Conservation (phyloP, 441 rosid species). For the Manihot esculenta region DNA sequence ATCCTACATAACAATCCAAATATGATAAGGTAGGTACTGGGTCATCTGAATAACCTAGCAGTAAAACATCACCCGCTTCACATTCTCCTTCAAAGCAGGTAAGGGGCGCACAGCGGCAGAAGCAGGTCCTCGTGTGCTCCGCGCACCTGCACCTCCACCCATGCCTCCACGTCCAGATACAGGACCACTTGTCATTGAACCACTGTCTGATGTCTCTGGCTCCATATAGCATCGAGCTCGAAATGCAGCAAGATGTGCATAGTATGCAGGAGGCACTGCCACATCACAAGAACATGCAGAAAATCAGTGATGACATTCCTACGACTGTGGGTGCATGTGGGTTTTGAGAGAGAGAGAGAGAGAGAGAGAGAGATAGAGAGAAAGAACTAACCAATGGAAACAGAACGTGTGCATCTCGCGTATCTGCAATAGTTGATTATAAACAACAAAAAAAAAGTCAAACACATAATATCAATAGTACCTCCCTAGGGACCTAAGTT, state of each 20-base stretch:
- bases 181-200: constrained; percentile 80
- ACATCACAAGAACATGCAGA: not conserved
- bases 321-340: not conserved
- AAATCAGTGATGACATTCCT: not conserved
- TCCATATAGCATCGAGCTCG: constrained; percentile 97
- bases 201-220: constrained; percentile 97
- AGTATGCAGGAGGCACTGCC: constrained; percentile 94
- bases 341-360: not conserved
- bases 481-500: not conserved
- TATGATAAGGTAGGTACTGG: not conserved
- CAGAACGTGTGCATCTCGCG: constrained; percentile 94
- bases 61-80: constrained; percentile 87
- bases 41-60: constrained; percentile 40
- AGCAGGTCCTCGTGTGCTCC: constrained; percentile 64
- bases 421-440: constrained; percentile 50
- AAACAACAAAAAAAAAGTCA: not conserved
- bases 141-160: constrained; percentile 44
- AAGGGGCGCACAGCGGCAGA: constrained; percentile 55
- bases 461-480: too few relatives aligned
- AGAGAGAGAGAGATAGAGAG: not conserved
- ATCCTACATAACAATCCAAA: not conserved
- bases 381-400: constrained; percentile 70
- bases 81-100: constrained; percentile 90
- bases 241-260: constrained; percentile 97
- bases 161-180: constrained; percentile 55